A percentile compares a stretch with the other conserved stretches of the same genome.
phyloP scores from a whole-genome alignment of 2,329 filamentous ascomycete species.

The Colletotrichum orbiculare region DNA sequence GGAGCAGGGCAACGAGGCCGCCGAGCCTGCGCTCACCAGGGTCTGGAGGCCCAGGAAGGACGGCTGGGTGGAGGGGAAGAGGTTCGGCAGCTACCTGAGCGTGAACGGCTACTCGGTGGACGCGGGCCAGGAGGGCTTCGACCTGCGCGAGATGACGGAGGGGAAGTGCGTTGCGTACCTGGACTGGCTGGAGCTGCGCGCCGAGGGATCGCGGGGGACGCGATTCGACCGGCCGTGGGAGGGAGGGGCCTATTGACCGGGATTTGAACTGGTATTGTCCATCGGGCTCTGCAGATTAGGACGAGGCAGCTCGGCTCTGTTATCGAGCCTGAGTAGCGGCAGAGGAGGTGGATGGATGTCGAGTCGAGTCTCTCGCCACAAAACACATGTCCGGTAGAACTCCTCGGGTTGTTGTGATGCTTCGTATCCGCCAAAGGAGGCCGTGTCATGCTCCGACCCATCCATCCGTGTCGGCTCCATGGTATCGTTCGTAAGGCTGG shows the following conservation, averaged over 20 bases:
- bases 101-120: conserved; percentile 53
- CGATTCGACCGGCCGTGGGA: conserved; percentile 30
- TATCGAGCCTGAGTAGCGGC: too few species aligned
- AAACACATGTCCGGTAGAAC: too few species aligned
- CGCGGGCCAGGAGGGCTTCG: conserved; percentile 49
- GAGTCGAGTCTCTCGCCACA: too few species aligned
- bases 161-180: conserved; percentile 46
- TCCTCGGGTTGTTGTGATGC: too few species aligned
- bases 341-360: too few species aligned
- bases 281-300: too few species aligned
- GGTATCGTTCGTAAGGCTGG: too few species aligned
- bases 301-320: too few species aligned
- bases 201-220: conserved; percentile 17
- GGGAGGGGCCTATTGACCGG: conserved; percentile 29
- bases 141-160: conserved; percentile 50
- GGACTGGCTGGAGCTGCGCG: conserved; percentile 34
- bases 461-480: too few species aligned
- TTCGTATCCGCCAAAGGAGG: too few species aligned
- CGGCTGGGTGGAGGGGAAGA: conserved; percentile 41
- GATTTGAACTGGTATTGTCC: neutral
- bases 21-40: conserved; percentile 27
- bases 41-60: conserved; percentile 46
- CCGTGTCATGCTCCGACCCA: too few species aligned
- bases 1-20: conserved; percentile 3
- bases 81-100: conserved; percentile 46